Evolutionary conservation across 1,139 yeast genomes (phyloP).

Genomic region (Hemisphaericaspora xylofermentans): DNA sequence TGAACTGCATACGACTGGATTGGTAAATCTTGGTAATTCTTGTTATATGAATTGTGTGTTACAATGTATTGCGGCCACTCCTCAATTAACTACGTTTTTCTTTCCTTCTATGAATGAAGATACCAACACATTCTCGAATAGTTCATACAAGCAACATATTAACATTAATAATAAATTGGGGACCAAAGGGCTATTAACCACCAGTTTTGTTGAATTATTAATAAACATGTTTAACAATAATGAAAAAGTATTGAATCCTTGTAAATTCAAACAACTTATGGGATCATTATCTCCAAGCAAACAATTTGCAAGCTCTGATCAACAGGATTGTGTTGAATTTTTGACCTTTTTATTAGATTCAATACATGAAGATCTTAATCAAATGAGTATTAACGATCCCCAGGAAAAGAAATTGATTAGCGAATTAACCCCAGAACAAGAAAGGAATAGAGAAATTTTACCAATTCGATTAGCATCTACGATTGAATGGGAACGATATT

Average conservation of each 20-base stretch:
- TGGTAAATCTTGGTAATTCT: constrained; percentile 83
- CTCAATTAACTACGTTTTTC: constrained; percentile 42
- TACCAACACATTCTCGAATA: constrained; percentile 17
- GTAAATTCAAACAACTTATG: constrained; percentile 57
- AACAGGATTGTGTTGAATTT: constrained; percentile 94
- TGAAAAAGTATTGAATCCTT: constrained; percentile 53
- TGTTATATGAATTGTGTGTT: constrained; percentile 92
- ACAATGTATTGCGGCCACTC: constrained; percentile 67
- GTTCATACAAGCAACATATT: constrained; percentile 66
- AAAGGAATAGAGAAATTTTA: constrained; percentile 66
- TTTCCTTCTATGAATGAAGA: constrained; percentile 28
- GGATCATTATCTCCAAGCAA: constrained; percentile 66
- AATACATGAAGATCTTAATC: constrained; percentile 84
- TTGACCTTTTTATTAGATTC: constrained; percentile 81
- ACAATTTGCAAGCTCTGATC: constrained; percentile 71
- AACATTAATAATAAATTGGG: constrained; percentile 78
- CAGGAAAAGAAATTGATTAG: constrained; percentile 40
- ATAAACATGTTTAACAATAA: constrained; percentile 54
- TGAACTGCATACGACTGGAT: constrained; percentile 51
- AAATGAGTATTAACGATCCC: constrained; percentile 39
- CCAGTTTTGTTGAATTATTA: constrained; percentile 67
- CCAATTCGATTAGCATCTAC: constrained; percentile 86
- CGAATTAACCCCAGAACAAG: constrained; percentile 72
- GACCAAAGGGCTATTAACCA: constrained; percentile 78
- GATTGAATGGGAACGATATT: constrained; percentile 91